These are phyloP conservation scores for Aspergillus sclerotialis DNA, from an alignment of 2,329 filamentous ascomycete genomes.

Conservation along the genomic window DNA sequence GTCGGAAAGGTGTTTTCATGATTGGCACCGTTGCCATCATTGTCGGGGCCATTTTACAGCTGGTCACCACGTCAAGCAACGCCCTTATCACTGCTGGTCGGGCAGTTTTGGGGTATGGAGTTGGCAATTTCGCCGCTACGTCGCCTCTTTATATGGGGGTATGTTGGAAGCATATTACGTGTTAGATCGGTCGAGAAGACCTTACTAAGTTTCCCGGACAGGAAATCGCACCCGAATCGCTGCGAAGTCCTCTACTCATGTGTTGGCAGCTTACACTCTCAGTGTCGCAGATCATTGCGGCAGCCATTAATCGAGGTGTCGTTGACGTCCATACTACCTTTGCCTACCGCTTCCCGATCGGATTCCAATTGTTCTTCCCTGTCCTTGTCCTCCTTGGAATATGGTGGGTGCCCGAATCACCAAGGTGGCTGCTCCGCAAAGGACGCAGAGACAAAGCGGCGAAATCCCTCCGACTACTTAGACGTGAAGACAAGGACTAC, in stretches of 20 bases:
- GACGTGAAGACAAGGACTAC: slow-evolving; percentile 24
- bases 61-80: slow-evolving; percentile 13
- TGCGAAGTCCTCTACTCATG: slow-evolving; percentile 22
- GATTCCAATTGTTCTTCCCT: slow-evolving; percentile 17
- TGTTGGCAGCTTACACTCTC: slow-evolving; percentile 25
- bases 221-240: slow-evolving; percentile 20
- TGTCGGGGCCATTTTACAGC: slow-evolving; percentile 21
- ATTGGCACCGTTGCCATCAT: slow-evolving; percentile 27
- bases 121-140: slow-evolving; percentile 26
- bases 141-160: slow-evolving; percentile 27
- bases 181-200: too few relatives aligned
- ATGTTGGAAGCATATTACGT: too few relatives aligned
- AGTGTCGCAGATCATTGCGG: slow-evolving; percentile 20
- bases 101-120: slow-evolving; percentile 21
- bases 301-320: slow-evolving; percentile 23
- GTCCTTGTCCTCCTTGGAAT: slow-evolving; percentile 16
- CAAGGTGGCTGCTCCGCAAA: slow-evolving; percentile 27
- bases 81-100: slow-evolving; percentile 21
- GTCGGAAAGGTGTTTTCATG: slow-evolving; percentile 29
- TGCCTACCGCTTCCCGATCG: slow-evolving; percentile 23
- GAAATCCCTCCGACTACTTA: slow-evolving; percentile 26
- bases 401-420: slow-evolving; percentile 20
- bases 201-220: too few relatives aligned
- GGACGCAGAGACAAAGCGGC: slow-evolving; percentile 20
- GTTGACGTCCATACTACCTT: slow-evolving; percentile 12